These are phyloP conservation scores for Fusarium sp. DNA, from an alignment of 2,329 filamentous ascomycete species.

Conservation along the genomic window DNA sequence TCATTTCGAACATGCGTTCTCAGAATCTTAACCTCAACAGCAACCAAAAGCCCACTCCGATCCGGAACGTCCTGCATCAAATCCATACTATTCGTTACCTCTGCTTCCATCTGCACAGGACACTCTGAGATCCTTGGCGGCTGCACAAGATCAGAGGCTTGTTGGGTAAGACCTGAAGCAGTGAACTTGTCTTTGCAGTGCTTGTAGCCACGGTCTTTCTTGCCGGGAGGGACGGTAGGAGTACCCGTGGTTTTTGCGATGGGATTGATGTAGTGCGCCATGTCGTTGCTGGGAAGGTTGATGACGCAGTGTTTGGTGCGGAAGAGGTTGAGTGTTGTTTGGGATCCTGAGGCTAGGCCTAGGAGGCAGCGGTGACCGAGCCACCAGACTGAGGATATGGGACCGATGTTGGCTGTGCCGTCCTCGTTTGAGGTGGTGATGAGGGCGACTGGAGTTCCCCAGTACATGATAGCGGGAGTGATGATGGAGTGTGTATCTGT, in stretches of 20 bases:
- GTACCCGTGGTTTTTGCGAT: background rate
- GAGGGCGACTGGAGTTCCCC: background rate
- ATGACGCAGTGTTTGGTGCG: background rate
- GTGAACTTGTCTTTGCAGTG: background rate
- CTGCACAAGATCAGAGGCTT: fast-evolving
- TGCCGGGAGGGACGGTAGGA: background rate
- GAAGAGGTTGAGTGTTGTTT: background rate
- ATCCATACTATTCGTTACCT: background rate
- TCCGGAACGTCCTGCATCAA: background rate
- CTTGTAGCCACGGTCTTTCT: background rate
- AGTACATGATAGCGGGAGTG: background rate
- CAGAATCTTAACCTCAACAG: background rate
- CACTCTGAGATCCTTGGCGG: background rate
- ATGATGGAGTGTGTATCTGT: background rate
- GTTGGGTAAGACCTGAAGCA: background rate
- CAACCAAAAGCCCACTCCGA: fast-evolving
- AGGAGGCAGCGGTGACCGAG: background rate
- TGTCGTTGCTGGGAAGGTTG: background rate
- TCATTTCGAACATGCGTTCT: background rate
- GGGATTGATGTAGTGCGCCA: background rate
- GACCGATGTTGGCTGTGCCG: background rate
- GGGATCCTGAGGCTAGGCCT: background rate
- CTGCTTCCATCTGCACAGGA: background rate
- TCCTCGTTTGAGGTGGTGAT: background rate
- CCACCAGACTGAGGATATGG: background rate